These are phyloP conservation scores for Chytriomyces sp. DNA, from an alignment of 192 early-diverging fungal species.

Conservation along the genomic window DNA sequence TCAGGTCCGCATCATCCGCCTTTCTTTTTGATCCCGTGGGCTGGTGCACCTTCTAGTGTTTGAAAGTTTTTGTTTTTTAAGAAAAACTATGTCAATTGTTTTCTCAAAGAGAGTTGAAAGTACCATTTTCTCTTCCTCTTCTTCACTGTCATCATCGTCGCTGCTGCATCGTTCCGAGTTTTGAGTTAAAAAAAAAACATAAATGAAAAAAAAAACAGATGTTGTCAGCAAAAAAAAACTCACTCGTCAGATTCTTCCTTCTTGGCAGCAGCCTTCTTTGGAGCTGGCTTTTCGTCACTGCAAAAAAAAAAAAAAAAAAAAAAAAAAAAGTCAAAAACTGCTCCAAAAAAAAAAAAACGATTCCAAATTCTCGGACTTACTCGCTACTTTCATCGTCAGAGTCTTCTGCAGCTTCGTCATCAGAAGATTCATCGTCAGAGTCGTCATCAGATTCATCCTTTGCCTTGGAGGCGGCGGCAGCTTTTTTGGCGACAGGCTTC, in stretches of 20 bases:
- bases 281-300: constrained; percentile 19
- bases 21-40: constrained; percentile 32
- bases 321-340: too few species aligned
- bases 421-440: constrained; percentile 3
- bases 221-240: not conserved
- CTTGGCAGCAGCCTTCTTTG: constrained; percentile 29
- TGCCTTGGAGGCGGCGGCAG: too few species aligned
- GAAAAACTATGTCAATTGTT: too few species aligned
- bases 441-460: constrained; percentile 2
- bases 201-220: not conserved
- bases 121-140: too few species aligned
- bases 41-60: too few species aligned
- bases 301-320: too few species aligned
- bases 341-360: too few species aligned
- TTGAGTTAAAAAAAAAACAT: too few species aligned
- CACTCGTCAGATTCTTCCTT: constrained; percentile 30
- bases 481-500: too few species aligned
- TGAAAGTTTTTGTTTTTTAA: too few species aligned
- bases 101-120: too few species aligned
- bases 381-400: constrained; percentile 38
- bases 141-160: not conserved
- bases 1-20: constrained; percentile 9
- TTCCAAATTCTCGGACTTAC: too few species aligned
- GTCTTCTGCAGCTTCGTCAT: constrained; percentile 17
- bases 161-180: not conserved